Percentiles rank a stretch among this genome's conserved stretches.
These are phyloP conservation scores for Wickerhamiella allomyrinae DNA, from an alignment of 805 yeast species.

Conservation along the genomic window DNA sequence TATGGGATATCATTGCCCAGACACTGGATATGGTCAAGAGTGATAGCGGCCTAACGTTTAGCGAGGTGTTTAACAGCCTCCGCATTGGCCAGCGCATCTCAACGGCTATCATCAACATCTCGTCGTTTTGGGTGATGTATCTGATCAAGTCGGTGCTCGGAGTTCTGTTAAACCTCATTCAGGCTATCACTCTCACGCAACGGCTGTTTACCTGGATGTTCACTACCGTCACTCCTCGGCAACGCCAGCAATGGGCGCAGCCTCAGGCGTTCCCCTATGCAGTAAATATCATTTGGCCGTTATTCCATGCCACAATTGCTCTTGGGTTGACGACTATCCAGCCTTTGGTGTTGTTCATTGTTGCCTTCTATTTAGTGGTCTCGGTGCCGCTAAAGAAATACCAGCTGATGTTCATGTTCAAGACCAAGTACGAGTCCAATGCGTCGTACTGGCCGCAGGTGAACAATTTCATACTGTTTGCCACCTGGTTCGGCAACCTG, in stretches of 20 bases:
- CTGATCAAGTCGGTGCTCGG: conserved; percentile 23
- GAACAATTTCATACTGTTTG: conserved; percentile 23
- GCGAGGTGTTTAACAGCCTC: conserved; percentile 19
- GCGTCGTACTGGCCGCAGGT: conserved; percentile 27
- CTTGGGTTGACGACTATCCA: conserved; percentile 27
- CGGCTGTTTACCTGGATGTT: conserved; percentile 17
- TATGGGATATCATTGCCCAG: conserved; percentile 26
- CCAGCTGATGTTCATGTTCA: conserved; percentile 23
- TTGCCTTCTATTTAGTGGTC: conserved; percentile 21
- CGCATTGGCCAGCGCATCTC: conserved; percentile 23
- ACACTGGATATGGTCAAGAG: conserved; percentile 16
- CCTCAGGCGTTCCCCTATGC: conserved; percentile 27
- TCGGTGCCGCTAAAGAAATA: conserved; percentile 25
- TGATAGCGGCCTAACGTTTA: conserved; percentile 11
- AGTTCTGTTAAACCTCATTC: conserved; percentile 22
- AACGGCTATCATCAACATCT: conserved; percentile 25
- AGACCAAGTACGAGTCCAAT: conserved; percentile 26
- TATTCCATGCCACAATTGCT: conserved; percentile 26
- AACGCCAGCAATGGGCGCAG: conserved; percentile 19
- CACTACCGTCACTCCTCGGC: conserved; percentile 24
- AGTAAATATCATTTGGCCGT: conserved; percentile 21
- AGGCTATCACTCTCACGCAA: conserved; percentile 18
- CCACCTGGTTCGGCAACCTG: conserved; percentile 25
- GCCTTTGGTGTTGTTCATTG: conserved; percentile 25
- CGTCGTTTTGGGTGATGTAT: conserved; percentile 31